Conservation (phyloP, 371 early-diverging fungal species). For the Mucor mucedo region DNA sequence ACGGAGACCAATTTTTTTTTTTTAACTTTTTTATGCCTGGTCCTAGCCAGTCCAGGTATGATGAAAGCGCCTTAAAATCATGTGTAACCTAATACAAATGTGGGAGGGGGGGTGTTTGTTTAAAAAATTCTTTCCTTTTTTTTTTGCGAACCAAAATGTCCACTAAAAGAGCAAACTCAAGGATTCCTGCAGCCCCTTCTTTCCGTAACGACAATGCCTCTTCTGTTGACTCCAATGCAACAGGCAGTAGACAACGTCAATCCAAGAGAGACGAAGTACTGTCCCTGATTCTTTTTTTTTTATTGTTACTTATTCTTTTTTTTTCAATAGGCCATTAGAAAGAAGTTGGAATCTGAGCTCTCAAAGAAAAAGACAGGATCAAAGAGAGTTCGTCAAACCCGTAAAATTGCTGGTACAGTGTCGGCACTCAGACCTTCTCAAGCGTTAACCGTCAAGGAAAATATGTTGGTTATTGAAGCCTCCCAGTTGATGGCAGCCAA, state of each 20-base stretch:
- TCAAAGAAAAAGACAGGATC: slow-evolving; percentile 59
- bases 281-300: neutral
- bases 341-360: slow-evolving; percentile 77
- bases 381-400: slow-evolving; percentile 43
- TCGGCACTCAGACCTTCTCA: slow-evolving; percentile 88
- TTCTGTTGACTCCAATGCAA: slow-evolving; percentile 16
- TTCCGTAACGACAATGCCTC: slow-evolving; percentile 32
- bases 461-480: slow-evolving; percentile 88
- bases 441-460: slow-evolving; percentile 91
- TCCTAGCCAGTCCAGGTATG: too few relatives aligned
- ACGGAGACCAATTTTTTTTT: too few relatives aligned
- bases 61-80: too few relatives aligned
- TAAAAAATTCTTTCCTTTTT: neutral
- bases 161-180: slow-evolving; percentile 24
- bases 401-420: slow-evolving; percentile 82
- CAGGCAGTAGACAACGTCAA: slow-evolving; percentile 48
- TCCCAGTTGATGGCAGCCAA: slow-evolving; percentile 98
- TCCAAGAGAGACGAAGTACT: slow-evolving; percentile 51
- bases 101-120: neutral
- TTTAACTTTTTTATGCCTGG: too few relatives aligned
- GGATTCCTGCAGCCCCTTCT: slow-evolving; percentile 42
- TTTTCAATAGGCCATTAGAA: slow-evolving; percentile 63
- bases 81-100: slow-evolving; percentile 7
- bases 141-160: slow-evolving; percentile 7
- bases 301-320: neutral